These are phyloP conservation scores for Plasmodium inui DNA, from an alignment of 169 alveolate species.

Conservation along the genomic window DNA sequence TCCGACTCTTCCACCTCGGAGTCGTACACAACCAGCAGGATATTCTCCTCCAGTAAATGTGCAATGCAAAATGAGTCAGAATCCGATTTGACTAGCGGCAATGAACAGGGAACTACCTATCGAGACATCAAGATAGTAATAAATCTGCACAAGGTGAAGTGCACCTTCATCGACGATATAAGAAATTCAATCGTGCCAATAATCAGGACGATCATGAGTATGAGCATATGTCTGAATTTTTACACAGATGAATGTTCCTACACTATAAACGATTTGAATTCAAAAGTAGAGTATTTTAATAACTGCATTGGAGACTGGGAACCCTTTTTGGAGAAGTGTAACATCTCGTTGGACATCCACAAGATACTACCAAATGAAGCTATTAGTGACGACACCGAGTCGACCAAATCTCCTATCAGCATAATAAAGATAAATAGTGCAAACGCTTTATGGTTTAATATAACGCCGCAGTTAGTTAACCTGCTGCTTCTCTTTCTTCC, in stretches of 20 bases:
- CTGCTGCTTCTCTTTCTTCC: slow-evolving; percentile 87
- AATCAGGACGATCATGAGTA: slow-evolving; percentile 78
- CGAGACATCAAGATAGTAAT: slow-evolving; percentile 79
- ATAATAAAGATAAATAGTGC: slow-evolving; percentile 81
- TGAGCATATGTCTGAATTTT: slow-evolving; percentile 49
- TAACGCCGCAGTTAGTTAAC: slow-evolving; percentile 88
- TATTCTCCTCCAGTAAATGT: not conserved
- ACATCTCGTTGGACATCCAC: slow-evolving; percentile 65
- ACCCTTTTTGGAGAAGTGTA: slow-evolving; percentile 85
- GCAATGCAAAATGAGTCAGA: slow-evolving; percentile 4
- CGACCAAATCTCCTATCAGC: slow-evolving; percentile 81
- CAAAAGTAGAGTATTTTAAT: slow-evolving; percentile 83
- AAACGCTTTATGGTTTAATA: slow-evolving; percentile 85
- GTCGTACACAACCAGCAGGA: not conserved
- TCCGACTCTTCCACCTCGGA: slow-evolving; percentile 26
- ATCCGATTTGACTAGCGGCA: not conserved
- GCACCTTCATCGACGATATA: slow-evolving; percentile 86
- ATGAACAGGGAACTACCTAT: slow-evolving; percentile 25
- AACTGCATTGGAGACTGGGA: slow-evolving; percentile 89
- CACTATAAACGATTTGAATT: slow-evolving; percentile 66
- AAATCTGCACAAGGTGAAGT: slow-evolving; percentile 82
- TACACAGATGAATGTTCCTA: slow-evolving; percentile 55
- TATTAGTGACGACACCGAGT: slow-evolving; percentile 82
- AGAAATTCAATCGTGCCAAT: slow-evolving; percentile 87
- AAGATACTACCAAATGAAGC: slow-evolving; percentile 56